Evolutionary conservation across 352 stramenopile genomes (phyloP).

Genomic region (Phytophthora pisi): DNA sequence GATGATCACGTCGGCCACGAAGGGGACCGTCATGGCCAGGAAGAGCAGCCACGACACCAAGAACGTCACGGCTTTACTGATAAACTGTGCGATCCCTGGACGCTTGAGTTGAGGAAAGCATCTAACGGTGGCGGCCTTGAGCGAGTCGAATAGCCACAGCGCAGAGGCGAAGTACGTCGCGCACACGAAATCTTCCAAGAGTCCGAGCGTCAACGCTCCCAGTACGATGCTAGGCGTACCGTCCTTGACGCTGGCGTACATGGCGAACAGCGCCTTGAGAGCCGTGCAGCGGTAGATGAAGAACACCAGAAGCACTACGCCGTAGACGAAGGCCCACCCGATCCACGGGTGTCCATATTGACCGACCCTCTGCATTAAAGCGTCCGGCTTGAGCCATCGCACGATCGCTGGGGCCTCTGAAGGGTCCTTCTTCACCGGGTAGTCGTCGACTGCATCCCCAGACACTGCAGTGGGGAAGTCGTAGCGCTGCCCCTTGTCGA

Average conservation of each 20-base stretch:
- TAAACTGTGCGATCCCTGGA: not conserved
- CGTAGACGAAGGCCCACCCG: conserved; percentile 41
- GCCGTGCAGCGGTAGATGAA: conserved; percentile 26
- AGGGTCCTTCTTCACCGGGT: not conserved
- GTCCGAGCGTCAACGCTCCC: conserved; percentile 28
- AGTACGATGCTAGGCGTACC: conserved; percentile 13
- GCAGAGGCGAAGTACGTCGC: conserved; percentile 16
- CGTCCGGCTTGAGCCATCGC: not conserved
- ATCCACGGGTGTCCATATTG: conserved; percentile 20
- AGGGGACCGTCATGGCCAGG: conserved; percentile 19
- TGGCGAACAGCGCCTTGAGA: conserved; percentile 31
- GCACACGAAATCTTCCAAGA: conserved; percentile 48
- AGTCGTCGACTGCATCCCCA: not conserved
- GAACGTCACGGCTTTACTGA: conserved; percentile 31
- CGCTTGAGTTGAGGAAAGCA: not conserved
- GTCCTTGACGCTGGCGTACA: conserved; percentile 23
- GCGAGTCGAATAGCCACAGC: not conserved
- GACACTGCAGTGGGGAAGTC: not conserved
- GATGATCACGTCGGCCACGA: conserved; percentile 39
- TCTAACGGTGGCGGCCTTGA: not conserved
- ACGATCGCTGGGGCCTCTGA: not conserved
- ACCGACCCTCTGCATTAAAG: not conserved
- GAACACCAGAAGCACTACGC: conserved; percentile 31
- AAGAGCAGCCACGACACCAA: conserved; percentile 33
- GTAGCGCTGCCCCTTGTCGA: not conserved